Base-by-base conservation (phyloP, 352 stramenopile species). In the Thalassiosira livingstoniorum region DNA sequence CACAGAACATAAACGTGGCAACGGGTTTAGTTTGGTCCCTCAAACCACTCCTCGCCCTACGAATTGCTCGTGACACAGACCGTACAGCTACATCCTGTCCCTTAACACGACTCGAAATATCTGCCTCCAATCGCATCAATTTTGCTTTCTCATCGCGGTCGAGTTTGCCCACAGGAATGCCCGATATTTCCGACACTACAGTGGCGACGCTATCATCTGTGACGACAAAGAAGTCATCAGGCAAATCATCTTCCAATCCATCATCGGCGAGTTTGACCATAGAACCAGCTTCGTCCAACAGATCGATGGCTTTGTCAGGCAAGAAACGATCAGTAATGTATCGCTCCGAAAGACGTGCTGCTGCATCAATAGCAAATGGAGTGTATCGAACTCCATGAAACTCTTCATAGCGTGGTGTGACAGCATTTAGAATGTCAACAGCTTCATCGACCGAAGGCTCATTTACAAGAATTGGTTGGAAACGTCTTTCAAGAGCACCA, bases 351-450 rank as follows among this genome's bases (percentile, higher is more conserved):
- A 98, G 91, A 43, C 92, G 95, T 18, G 96, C 96, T 2, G 97
- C 97, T 15, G 96, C 85, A 25, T 98, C 95, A 21, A 98, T 87
- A 15, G 96, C 95, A 42, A 90, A 94, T 75, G 98, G 95, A 2
- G 94, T 93, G 55, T 98, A 98, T 66, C 94, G 88, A 21, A 98
- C 95, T 13, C 95, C 95, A 80, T 98, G 97, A 80, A 98, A 96
- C 62, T 97, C 90, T 90, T 99, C 97, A 85, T 99, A 99, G 31
- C 97, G 97, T 65, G 97, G 94, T 85, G 97, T 97, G n/a, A 99
- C 85, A 0, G 96, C 97, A 32, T 96, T 89, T 18, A 99, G 83
- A 73, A 99, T 99, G n/a, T 93, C 96, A 42, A 99, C 90, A 1
- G 97, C 98, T 79, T 98, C 94, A 63, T 98, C 94, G 4, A 98